phyloP scores from a whole-genome alignment of 495 filamentous ascomycete species.

The Hypoxylon fuscum region DNA sequence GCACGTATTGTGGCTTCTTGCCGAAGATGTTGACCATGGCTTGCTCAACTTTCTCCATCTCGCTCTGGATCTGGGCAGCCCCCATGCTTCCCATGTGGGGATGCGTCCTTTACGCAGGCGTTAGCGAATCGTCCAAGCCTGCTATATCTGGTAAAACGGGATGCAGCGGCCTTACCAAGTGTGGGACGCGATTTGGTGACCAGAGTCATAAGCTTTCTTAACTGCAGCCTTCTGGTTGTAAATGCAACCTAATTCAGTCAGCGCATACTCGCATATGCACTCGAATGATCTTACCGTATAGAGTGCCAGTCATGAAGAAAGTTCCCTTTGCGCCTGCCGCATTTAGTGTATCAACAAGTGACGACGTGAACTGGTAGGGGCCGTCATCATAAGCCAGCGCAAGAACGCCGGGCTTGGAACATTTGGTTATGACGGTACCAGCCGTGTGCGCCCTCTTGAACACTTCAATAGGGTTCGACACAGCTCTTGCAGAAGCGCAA shows the following conservation, averaged over 20 bases:
- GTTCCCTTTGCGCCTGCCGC: slow-evolving; percentile 57
- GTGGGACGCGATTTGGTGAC: slow-evolving; percentile 63
- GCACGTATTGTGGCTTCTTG: slow-evolving; percentile 63
- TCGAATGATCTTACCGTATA: slow-evolving; percentile 47
- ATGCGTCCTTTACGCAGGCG: slow-evolving; percentile 49
- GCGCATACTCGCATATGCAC: neutral
- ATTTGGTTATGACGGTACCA: slow-evolving; percentile 53
- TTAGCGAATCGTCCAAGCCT: slow-evolving; percentile 15
- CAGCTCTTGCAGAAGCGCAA: slow-evolving; percentile 43
- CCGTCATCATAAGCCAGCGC: slow-evolving; percentile 78
- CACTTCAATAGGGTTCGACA: slow-evolving; percentile 46
- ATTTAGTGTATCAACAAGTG: slow-evolving; percentile 43
- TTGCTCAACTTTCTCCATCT: slow-evolving; percentile 61
- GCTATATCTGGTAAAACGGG: neutral
- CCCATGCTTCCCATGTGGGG: slow-evolving; percentile 54
- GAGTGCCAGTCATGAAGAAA: slow-evolving; percentile 65
- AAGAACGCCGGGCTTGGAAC: slow-evolving; percentile 52
- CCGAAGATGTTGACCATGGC: slow-evolving; percentile 63
- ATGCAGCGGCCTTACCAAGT: slow-evolving; percentile 49
- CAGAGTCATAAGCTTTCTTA: slow-evolving; percentile 58
- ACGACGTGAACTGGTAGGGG: slow-evolving; percentile 60
- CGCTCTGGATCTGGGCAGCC: slow-evolving; percentile 50
- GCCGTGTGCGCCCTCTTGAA: slow-evolving; percentile 49
- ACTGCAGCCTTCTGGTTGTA: slow-evolving; percentile 58
- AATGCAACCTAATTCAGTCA: slow-evolving; percentile 54